phyloP scores from a whole-genome alignment of 1,284 basidiomycete genomes.

The Leccinum angustisporum region DNA sequence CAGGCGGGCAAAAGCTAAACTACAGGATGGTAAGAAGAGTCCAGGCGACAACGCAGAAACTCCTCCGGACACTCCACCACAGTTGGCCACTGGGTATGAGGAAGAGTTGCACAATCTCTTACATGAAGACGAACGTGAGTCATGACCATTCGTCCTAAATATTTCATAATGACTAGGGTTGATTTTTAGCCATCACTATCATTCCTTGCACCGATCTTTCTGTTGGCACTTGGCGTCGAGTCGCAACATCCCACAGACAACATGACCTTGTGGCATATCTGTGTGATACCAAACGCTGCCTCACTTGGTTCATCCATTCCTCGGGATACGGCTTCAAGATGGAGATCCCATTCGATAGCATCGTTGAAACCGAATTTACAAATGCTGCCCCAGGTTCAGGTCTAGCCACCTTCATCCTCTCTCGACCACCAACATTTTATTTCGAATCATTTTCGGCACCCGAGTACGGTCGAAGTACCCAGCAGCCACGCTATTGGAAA shows the following conservation, averaged over 20 bases:
- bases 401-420: slow-evolving; percentile 61
- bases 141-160: background rate
- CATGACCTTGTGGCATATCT: slow-evolving; percentile 75
- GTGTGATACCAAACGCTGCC: slow-evolving; percentile 59
- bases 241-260: slow-evolving; percentile 51
- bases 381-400: slow-evolving; percentile 56
- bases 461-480: slow-evolving; percentile 30
- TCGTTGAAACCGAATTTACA: slow-evolving; percentile 57
- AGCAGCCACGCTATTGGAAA: slow-evolving; percentile 53
- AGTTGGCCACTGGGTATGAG: slow-evolving; percentile 52
- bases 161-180: slow-evolving; percentile 8
- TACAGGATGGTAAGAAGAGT: slow-evolving; percentile 58
- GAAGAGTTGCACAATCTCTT: slow-evolving; percentile 60
- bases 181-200: slow-evolving; percentile 61
- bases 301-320: slow-evolving; percentile 78
- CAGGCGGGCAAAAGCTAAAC: slow-evolving; percentile 78
- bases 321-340: slow-evolving; percentile 77
- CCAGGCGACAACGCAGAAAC: slow-evolving; percentile 39
- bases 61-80: slow-evolving; percentile 53
- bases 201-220: slow-evolving; percentile 73
- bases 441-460: slow-evolving; percentile 47
- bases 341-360: slow-evolving; percentile 70
- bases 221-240: slow-evolving; percentile 75
- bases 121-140: slow-evolving; percentile 72
- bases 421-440: slow-evolving; percentile 66